Evolutionary conservation across 345 rosid genomes (phyloP).

Genomic region (Rhodamnia argentea): DNA sequence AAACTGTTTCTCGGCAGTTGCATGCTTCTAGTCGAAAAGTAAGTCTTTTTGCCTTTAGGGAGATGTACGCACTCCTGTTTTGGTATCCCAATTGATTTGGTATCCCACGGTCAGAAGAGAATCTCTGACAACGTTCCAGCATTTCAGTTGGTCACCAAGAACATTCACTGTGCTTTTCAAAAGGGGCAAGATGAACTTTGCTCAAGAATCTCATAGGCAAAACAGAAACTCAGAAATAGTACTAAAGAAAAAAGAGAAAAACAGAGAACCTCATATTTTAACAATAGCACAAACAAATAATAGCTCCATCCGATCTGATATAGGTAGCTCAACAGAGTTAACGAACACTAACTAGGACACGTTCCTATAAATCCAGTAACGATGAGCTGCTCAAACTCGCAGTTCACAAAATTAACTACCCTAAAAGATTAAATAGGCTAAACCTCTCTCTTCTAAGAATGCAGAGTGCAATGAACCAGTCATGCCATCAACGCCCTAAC

Average conservation of each 20-base stretch:
- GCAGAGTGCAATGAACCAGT: background rate
- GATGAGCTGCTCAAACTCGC: background rate
- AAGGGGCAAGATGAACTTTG: background rate
- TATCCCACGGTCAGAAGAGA: background rate
- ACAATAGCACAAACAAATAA: background rate
- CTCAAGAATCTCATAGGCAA: background rate
- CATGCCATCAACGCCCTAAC: background rate
- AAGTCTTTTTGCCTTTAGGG: background rate
- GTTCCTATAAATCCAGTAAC: background rate
- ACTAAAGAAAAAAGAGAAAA: background rate
- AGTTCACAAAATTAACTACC: background rate
- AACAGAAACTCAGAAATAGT: background rate
- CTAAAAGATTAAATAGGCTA: background rate
- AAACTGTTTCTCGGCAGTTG: background rate
- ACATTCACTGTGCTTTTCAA: background rate
- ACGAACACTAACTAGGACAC: background rate
- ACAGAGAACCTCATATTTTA: background rate
- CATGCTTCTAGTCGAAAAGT: background rate
- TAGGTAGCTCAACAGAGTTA: background rate
- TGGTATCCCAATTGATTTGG: background rate
- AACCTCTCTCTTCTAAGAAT: background rate
- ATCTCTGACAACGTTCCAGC: background rate
- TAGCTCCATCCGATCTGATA: background rate
- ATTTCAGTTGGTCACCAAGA: background rate
- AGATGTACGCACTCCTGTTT: background rate